These are phyloP conservation scores for Cytospora schulzeri DNA, from an alignment of 2,329 filamentous ascomycete species.

Conservation along the genomic window DNA sequence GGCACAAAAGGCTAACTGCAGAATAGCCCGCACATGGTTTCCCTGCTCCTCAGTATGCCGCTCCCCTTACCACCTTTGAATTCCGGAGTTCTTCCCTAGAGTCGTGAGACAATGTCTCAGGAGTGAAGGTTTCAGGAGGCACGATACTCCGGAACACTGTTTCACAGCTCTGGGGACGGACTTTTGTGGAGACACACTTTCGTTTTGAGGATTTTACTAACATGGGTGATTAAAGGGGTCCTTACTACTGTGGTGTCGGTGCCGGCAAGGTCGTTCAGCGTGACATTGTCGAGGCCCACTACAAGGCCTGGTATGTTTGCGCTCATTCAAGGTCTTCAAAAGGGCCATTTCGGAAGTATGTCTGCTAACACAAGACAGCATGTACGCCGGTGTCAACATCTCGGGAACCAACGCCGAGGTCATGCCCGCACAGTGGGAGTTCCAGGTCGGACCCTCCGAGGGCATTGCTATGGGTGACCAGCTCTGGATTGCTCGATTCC, in stretches of 20 bases:
- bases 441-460: constrained; percentile 87
- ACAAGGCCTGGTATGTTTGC: constrained; percentile 61
- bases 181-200: background rate
- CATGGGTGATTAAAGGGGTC: constrained; percentile 53
- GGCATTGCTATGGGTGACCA: constrained; percentile 91
- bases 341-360: background rate
- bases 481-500: constrained; percentile 90
- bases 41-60: constrained; percentile 73
- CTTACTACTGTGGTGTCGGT: constrained; percentile 98
- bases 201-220: background rate
- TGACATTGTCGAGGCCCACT: constrained; percentile 95
- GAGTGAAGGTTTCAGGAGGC: background rate
- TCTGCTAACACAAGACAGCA: constrained; percentile 44
- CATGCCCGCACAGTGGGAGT: constrained; percentile 97
- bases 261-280: constrained; percentile 96
- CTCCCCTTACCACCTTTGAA: background rate
- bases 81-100: background rate
- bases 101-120: background rate
- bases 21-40: constrained; percentile 69
- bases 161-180: background rate
- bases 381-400: constrained; percentile 90
- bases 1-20: background rate
- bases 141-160: background rate
- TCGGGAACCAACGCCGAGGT: constrained; percentile 99
- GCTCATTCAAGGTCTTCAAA: background rate